Conservation (phyloP, 441 rosid genomes). For the Manihot esculenta region DNA sequence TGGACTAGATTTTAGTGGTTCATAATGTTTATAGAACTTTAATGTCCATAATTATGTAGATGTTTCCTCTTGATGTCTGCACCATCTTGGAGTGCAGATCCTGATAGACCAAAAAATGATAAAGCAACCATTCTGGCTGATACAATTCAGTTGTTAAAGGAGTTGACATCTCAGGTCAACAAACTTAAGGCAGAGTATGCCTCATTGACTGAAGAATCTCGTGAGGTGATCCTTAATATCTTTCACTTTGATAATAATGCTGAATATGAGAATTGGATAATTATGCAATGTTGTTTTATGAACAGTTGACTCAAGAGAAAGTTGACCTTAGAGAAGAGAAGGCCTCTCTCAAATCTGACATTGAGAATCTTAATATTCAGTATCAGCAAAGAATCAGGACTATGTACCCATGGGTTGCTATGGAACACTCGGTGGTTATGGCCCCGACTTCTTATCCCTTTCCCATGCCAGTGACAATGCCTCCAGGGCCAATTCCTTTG, state of each 20-base stretch:
- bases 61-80: background rate
- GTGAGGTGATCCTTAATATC: slow-evolving; percentile 49
- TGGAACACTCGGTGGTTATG: slow-evolving; percentile 75
- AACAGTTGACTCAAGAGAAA: slow-evolving; percentile 83
- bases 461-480: slow-evolving; percentile 72
- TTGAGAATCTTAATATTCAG: slow-evolving; percentile 64
- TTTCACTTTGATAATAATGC: background rate
- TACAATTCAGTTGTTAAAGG: slow-evolving; percentile 76
- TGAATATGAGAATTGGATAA: slow-evolving; percentile 2
- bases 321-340: slow-evolving; percentile 87
- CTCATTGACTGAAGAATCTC: slow-evolving; percentile 70
- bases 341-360: slow-evolving; percentile 68
- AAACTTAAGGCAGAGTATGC: slow-evolving; percentile 70
- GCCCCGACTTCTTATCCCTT: slow-evolving; percentile 72
- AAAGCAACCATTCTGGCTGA: slow-evolving; percentile 80
- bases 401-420: slow-evolving; percentile 65
- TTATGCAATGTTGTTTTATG: slow-evolving; percentile 3
- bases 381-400: slow-evolving; percentile 76
- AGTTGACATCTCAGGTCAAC: slow-evolving; percentile 71
- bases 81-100: slow-evolving; percentile 56
- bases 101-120: slow-evolving; percentile 84
- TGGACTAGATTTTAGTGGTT: background rate
- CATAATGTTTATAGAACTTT: background rate
- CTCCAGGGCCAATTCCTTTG: slow-evolving; percentile 72
- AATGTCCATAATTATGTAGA: background rate